Percentiles rank a stretch among this genome's conserved stretches.
Evolutionary conservation across 805 yeast species (phyloP).

Genomic region (Torulaspora maleeae): DNA sequence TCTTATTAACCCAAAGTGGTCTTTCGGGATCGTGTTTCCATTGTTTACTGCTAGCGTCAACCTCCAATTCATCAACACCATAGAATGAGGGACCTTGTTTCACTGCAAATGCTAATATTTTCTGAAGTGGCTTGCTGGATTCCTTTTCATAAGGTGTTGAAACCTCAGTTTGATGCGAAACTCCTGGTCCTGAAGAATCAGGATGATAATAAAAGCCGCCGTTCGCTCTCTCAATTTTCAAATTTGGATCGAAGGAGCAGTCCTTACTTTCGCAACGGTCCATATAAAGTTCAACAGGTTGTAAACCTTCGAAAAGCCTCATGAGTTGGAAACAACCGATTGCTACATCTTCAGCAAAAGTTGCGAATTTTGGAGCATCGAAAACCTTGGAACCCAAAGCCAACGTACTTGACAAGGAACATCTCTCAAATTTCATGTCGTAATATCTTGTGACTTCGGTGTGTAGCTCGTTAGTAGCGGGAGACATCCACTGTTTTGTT

Average conservation of each 20-base stretch:
- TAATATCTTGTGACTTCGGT: conserved; percentile 29
- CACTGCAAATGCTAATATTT: conserved; percentile 8
- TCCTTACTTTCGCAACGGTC: conserved; percentile 15
- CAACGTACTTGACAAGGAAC: conserved; percentile 53
- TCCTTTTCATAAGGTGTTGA: conserved; percentile 6
- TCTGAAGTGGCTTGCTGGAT: conserved; percentile 1
- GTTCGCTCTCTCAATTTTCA: conserved; percentile 21
- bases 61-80: conserved; percentile 8
- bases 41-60: conserved; percentile 6
- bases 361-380: conserved; percentile 1
- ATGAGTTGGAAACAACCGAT: conserved; percentile 47
- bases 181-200: conserved; percentile 3
- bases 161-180: conserved; percentile 4
- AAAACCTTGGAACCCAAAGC: conserved; percentile 45
- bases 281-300: conserved; percentile 34
- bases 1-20: conserved; percentile 34
- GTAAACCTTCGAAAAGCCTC: conserved; percentile 33
- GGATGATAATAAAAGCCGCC: conserved; percentile 18
- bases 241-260: conserved; percentile 19
- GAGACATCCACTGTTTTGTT: conserved; percentile 18
- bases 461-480: conserved; percentile 24
- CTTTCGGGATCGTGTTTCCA: conserved; percentile 33
- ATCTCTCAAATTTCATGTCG: conserved; percentile 46
- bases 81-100: conserved; percentile 7
- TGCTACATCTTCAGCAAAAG: conserved; percentile 42